Evolutionary conservation across 2,329 filamentous ascomycete species (phyloP).

Genomic region (Aureobasidium melanogenum): DNA sequence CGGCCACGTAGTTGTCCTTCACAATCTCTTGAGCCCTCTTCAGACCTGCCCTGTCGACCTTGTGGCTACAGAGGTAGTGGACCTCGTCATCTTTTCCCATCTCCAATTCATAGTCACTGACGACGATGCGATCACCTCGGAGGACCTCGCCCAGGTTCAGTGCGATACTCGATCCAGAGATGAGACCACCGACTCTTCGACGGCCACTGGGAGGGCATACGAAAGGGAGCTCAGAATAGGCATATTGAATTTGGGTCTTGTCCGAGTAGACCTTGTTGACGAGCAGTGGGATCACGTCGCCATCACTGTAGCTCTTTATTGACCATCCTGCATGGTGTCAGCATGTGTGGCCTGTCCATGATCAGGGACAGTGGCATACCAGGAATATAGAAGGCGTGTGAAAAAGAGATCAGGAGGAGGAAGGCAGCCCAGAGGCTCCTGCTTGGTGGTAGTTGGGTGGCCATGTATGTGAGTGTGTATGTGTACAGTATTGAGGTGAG

Average conservation of each 20-base stretch:
- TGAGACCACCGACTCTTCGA: slow-evolving; percentile 55
- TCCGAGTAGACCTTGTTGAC: slow-evolving; percentile 91
- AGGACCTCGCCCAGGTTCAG: slow-evolving; percentile 82
- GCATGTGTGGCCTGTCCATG: neutral
- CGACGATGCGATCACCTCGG: slow-evolving; percentile 75
- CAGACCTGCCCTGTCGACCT: slow-evolving; percentile 56
- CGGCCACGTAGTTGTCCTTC: slow-evolving; percentile 70
- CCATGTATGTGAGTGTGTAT: slow-evolving; percentile 24
- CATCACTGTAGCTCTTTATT: slow-evolving; percentile 67
- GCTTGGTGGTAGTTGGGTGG: slow-evolving; percentile 31
- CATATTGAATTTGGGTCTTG: slow-evolving; percentile 82
- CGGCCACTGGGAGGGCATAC: slow-evolving; percentile 70
- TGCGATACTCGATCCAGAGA: slow-evolving; percentile 68
- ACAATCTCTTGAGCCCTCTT: slow-evolving; percentile 63
- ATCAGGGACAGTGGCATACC: slow-evolving; percentile 42
- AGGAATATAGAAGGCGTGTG: slow-evolving; percentile 74
- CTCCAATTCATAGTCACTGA: slow-evolving; percentile 71
- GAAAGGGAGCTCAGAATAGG: slow-evolving; percentile 81
- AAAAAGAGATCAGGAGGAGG: slow-evolving; percentile 38
- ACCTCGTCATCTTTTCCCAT: slow-evolving; percentile 71
- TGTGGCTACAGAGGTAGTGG: slow-evolving; percentile 60
- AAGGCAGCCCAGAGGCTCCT: slow-evolving; percentile 41
- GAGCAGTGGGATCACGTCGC: slow-evolving; percentile 71
- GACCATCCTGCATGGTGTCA: slow-evolving; percentile 57
- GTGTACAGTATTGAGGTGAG: neutral